phyloP scores from a whole-genome alignment of 2,329 filamentous ascomycete species.

The Alternaria infectoria region DNA sequence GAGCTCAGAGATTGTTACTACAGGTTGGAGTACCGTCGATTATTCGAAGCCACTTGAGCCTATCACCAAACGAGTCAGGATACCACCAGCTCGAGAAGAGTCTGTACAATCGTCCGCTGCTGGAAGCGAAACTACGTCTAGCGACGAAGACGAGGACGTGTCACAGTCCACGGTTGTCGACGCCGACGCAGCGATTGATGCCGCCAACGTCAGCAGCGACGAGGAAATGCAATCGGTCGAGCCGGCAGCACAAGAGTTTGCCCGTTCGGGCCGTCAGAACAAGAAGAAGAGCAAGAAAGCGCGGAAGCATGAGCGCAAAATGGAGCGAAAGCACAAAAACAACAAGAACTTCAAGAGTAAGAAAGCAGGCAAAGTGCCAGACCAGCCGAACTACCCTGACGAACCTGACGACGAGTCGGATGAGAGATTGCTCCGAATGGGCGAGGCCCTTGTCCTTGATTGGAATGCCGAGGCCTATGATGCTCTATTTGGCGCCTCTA shows the following conservation, averaged over 20 bases:
- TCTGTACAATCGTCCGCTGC: conserved; percentile 42
- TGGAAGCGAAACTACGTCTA: conserved; percentile 35
- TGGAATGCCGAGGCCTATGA: conserved; percentile 78
- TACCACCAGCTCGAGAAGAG: conserved; percentile 38
- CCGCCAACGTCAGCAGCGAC: conserved; percentile 44
- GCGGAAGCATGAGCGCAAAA: conserved; percentile 37
- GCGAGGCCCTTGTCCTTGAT: conserved; percentile 86
- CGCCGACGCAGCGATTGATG: conserved; percentile 36
- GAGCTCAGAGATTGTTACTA: conserved; percentile 67
- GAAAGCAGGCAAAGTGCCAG: conserved; percentile 36
- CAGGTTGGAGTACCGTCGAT: conserved; percentile 70
- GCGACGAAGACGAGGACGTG: conserved; percentile 44
- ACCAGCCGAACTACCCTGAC: conserved; percentile 37
- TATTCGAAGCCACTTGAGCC: conserved; percentile 65
- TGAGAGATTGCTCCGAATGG: conserved; percentile 74
- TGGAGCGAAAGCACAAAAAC: conserved; percentile 36
- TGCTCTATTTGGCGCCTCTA: conserved; percentile 65
- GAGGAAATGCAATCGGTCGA: conserved; percentile 46
- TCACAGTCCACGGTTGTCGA: conserved; percentile 30
- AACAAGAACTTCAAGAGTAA: conserved; percentile 45
- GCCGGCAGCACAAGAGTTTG: conserved; percentile 19
- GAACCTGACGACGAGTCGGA: conserved; percentile 52
- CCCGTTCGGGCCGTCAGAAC: conserved; percentile 36
- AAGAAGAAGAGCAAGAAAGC: conserved; percentile 45
- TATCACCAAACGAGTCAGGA: conserved; percentile 55